Base-by-base conservation (phyloP, 331 rosid species). In the Dryas integrifolia region DNA sequence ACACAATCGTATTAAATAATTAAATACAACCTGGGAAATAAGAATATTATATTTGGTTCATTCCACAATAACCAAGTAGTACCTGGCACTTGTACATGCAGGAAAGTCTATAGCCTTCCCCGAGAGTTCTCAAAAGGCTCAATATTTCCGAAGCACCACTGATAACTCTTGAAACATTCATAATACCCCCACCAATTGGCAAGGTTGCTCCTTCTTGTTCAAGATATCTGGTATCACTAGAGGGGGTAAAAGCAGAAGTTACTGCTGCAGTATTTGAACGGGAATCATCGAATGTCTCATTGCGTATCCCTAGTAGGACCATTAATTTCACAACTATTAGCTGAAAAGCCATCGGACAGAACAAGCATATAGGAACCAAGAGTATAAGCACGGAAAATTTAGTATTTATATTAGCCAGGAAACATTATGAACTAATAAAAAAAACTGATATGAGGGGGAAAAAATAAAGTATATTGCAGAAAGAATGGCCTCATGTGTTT, bases 81-180 rank as follows among this genome's bases (percentile, higher is more conserved):
- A 18, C 21, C 21, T 18, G 21, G 21, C 21, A 18, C 21, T 18
- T 18, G 21, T 18, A 95, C 79, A 88, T 48, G 88, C 96, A 90
- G 62, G 98, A 85, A 83, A 92, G 98, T 74, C 99, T 87, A 77
- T 80, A 92, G 70, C 94, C 98, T 68, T 95, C 98, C 64, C 99
- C 99, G 48, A 95, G 84, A 65, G 79, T 81, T 90, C 92, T 89
- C 75, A 95, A 71, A 81, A 95, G 96, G 77, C 86, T 66, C 81
- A 95, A 78, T 77, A 90, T 77, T 85, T 92, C 98, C 62, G 92
- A 83, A 63, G 89, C 77, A 41, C 98, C 96, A 41, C 81, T 76
- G 45, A 80, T 60, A 70, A 86, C 81, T 88, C 81, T 82, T 60
- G 96, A 86, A 70, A 82, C 79, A 74, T 86, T 86, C 81, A 85